Percentiles rank a stretch among this genome's conserved stretches.
These are phyloP conservation scores for Plasmodium gaboni DNA, from an alignment of 169 alveolate genomes.

Conservation along the genomic window DNA sequence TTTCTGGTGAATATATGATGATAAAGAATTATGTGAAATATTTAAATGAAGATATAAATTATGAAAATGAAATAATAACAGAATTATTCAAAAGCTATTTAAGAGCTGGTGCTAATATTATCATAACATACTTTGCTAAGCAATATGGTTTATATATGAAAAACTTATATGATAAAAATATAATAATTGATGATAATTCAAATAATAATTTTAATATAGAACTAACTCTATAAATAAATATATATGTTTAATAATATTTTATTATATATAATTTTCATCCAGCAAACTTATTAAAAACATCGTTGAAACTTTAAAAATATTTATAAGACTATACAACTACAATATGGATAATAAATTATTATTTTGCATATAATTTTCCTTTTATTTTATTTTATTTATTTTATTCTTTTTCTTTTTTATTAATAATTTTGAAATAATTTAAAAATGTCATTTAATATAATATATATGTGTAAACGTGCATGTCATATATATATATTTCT, in stretches of 20 bases:
- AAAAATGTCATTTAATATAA: no score
- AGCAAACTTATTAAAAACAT: no score
- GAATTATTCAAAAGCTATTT: constrained; percentile 87
- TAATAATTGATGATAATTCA: constrained; percentile 36
- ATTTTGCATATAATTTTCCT: no score
- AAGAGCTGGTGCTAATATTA: constrained; percentile 93
- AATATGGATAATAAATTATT: no score
- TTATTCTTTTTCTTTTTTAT: no score
- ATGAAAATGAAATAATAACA: constrained; percentile 87
- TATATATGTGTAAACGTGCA: not conserved
- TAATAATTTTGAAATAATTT: no score
- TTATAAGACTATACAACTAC: no score
- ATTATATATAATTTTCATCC: no score
- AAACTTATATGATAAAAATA: constrained; percentile 73
- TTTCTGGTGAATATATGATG: constrained; percentile 83
- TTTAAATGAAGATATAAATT: constrained; percentile 57
- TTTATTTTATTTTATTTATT: no score
- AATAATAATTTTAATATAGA: constrained; percentile 60
- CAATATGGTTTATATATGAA: constrained; percentile 79
- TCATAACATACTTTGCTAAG: constrained; percentile 89
- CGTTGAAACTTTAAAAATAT: no score
- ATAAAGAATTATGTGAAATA: constrained; percentile 79
- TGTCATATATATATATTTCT: not conserved
- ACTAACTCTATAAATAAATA: constrained; percentile 18
- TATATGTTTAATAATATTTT: no score